These are phyloP conservation scores for Diaporthe ilicicola DNA, from an alignment of 2,329 filamentous ascomycete genomes.

Conservation along the genomic window DNA sequence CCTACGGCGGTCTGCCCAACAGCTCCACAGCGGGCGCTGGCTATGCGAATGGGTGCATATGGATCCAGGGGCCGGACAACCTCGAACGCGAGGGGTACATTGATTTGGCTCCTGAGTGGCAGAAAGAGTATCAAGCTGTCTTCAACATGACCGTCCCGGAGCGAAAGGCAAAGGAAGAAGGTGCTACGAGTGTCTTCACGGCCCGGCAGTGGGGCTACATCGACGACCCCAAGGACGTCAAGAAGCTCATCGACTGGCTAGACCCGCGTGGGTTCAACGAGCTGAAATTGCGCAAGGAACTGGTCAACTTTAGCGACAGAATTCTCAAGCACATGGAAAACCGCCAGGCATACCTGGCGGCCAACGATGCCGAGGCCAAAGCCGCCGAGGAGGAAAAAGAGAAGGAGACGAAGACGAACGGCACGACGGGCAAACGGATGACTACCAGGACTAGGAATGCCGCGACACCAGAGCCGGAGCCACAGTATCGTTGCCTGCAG, in stretches of 20 bases:
- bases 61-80: constrained; percentile 95
- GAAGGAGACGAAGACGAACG: constrained; percentile 40
- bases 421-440: constrained; percentile 48
- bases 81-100: constrained; percentile 88
- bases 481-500: constrained; percentile 57
- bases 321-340: constrained; percentile 84
- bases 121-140: constrained; percentile 77
- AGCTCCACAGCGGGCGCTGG: constrained; percentile 88
- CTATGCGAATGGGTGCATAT: constrained; percentile 94
- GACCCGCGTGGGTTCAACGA: constrained; percentile 89
- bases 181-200: constrained; percentile 76
- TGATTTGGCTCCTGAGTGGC: constrained; percentile 74
- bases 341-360: constrained; percentile 75
- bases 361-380: constrained; percentile 48
- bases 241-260: constrained; percentile 85
- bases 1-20: constrained; percentile 84
- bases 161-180: constrained; percentile 87
- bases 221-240: constrained; percentile 80
- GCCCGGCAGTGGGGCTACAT: constrained; percentile 92
- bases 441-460: constrained; percentile 56
- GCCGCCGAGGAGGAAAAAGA: constrained; percentile 49
- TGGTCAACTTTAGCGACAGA: constrained; percentile 77
- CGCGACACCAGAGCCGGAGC: constrained; percentile 54
- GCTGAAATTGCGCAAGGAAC: constrained; percentile 85
- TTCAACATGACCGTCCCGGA: constrained; percentile 87